Evolutionary conservation across 2,329 filamentous ascomycete genomes (phyloP).

Genomic region (Cladophialophora yegresii): DNA sequence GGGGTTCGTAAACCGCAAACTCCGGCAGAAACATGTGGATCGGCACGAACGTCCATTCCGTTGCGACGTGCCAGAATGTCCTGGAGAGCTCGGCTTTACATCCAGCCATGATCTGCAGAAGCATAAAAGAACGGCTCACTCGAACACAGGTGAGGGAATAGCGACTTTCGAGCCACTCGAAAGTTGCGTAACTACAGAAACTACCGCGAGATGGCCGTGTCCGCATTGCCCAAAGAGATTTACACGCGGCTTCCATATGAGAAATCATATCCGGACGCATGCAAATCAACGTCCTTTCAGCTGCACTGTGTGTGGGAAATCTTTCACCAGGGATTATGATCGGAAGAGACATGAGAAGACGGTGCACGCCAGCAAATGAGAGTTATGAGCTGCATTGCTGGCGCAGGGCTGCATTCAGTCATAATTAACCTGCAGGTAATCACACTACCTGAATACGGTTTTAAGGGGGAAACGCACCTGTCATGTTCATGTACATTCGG

Average conservation of each 20-base stretch:
- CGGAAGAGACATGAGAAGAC: constrained; percentile 10
- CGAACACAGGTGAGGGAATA: neutral
- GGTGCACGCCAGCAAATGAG: neutral
- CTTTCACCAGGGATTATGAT: constrained; percentile 1
- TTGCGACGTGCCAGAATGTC: neutral
- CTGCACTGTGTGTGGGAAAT: neutral
- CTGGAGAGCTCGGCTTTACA: neutral
- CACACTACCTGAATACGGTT: too few species aligned
- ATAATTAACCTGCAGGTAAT: too few species aligned
- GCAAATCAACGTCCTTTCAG: constrained; percentile 2
- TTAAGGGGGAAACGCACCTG: too few species aligned
- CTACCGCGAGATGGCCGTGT: constrained; percentile 1
- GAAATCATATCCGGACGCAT: neutral
- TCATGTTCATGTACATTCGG: too few species aligned
- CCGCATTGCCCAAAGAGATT: constrained; percentile 1
- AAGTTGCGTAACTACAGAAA: neutral
- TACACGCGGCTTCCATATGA: constrained; percentile 3
- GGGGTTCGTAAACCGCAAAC: neutral
- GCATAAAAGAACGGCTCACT: neutral
- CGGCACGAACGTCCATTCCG: constrained; percentile 1
- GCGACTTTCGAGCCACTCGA: constrained; percentile 3
- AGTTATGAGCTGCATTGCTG: neutral
- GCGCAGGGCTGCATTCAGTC: neutral
- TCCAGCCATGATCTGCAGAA: neutral
- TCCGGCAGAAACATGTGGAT: constrained; percentile 2